Base-by-base conservation (phyloP, 208 protist genomes). In the Vickermania spadyakhi region DNA sequence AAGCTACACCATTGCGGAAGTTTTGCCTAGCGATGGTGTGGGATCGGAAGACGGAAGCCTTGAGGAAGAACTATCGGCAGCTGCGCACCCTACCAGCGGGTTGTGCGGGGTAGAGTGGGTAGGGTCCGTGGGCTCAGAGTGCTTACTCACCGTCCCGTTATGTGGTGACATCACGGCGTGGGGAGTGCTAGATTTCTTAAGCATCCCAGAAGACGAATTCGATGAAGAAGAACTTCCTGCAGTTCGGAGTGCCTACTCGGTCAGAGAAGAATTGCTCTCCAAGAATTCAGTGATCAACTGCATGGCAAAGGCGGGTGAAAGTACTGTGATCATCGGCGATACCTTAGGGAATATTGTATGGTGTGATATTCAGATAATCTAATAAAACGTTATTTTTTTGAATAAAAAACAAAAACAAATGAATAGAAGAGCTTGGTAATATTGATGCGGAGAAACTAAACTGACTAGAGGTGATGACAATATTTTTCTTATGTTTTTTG, bases 81-180 rank as follows among this genome's bases (percentile, higher is more conserved):
- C 86, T 2, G 82, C 78, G 1, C 78, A 93, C 62, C 72, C 82
- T 0, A 62, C 63, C 2, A 93, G 87, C 68, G 79, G 80, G 0
- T 50, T 93, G 22, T 80, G 73, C 42, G 69, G 79, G 45, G 72
- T 85, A 23, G 63, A 75, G 25, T 93, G 82, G 79, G 58, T 70
- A 2, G 23, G 45, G 2, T 71, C 89, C 11, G 11, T 18, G 18
- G 36, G 36, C 11, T 18, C 7, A 45, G 36, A 45, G 36, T n/a
- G 7, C 11, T 45, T 45, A 45, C 52, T 93, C 22, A 90, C 86
- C 0, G 70, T 77, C 7, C 86, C 86, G 1, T 56, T 90, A 23
- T 89, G 86, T 49, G 86, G 86, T 2, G 78, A 89, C 13, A 52
- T 93, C 26, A 84, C 80, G n/a, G 69, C 69, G 11, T 93, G 86